A percentile compares a stretch with the other conserved stretches of the same genome.
These are phyloP conservation scores for Chaetomidium leptoderma DNA, from an alignment of 495 filamentous ascomycete genomes.

Conservation along the genomic window DNA sequence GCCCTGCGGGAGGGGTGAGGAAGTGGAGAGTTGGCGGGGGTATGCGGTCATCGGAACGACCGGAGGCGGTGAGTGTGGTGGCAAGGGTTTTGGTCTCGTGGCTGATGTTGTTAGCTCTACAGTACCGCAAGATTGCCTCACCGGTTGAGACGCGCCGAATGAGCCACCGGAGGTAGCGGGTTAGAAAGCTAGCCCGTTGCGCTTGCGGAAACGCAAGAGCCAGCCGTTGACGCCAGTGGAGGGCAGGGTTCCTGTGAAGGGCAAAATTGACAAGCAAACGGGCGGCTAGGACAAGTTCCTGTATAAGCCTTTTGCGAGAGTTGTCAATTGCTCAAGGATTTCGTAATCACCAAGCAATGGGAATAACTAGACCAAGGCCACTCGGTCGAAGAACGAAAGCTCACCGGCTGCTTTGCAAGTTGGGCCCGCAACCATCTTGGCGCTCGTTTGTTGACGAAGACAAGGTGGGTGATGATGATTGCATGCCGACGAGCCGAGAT, in stretches of 20 bases:
- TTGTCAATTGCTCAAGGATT: background rate
- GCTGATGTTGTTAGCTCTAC: background rate
- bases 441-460: background rate
- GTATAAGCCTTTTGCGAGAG: background rate
- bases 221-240: conserved; percentile 23
- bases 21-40: conserved; percentile 8
- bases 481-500: too few relatives aligned
- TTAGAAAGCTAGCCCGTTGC: conserved; percentile 13
- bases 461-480: background rate
- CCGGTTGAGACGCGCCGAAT: conserved; percentile 13
- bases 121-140: conserved; percentile 5
- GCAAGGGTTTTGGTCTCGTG: conserved; percentile 1
- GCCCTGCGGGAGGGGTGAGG: background rate
- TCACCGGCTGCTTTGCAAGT: background rate
- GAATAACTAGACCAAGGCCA: background rate
- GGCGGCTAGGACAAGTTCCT: background rate
- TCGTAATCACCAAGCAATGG: background rate
- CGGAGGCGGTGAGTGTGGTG: background rate
- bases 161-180: conserved; percentile 8
- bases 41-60: background rate
- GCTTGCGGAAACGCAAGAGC: conserved; percentile 16
- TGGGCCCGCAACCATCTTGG: background rate
- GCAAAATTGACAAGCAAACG: background rate
- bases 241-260: conserved; percentile 1
- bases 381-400: background rate